Evolutionary conservation across 495 filamentous ascomycete species (phyloP).

Genomic region (Physcia stellaris): DNA sequence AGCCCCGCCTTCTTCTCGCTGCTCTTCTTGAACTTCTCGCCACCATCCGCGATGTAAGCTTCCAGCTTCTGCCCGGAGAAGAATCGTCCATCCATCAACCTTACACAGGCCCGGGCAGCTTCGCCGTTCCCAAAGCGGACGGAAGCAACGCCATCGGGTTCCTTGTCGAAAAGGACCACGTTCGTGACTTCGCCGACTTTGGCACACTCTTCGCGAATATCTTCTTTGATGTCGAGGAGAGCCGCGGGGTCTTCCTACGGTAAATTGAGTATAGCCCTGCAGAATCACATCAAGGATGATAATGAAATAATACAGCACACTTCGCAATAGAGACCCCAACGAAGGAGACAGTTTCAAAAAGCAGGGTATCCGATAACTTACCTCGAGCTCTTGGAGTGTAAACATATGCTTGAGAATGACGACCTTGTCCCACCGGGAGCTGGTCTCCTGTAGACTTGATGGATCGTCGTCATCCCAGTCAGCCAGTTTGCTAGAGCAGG

Average conservation of each 20-base stretch:
- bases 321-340: background rate
- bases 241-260: slow-evolving; percentile 62
- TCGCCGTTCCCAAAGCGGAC: slow-evolving; percentile 60
- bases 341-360: no score
- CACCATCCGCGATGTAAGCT: slow-evolving; percentile 63
- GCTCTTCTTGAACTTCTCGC: slow-evolving; percentile 64
- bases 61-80: slow-evolving; percentile 63
- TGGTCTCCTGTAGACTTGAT: slow-evolving; percentile 37
- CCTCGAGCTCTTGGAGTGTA: slow-evolving; percentile 66
- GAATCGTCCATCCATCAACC: slow-evolving; percentile 66
- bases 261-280: background rate
- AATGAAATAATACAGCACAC: no score
- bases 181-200: slow-evolving; percentile 85
- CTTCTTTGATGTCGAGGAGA: slow-evolving; percentile 82
- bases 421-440: slow-evolving; percentile 55
- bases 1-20: slow-evolving; percentile 33
- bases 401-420: slow-evolving; percentile 95
- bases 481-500: slow-evolving; percentile 53
- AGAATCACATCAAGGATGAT: background rate
- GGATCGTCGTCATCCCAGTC: slow-evolving; percentile 91
- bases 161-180: slow-evolving; percentile 77
- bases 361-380: slow-evolving; percentile 14
- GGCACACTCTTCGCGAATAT: slow-evolving; percentile 78
- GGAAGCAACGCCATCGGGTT: slow-evolving; percentile 78
- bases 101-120: slow-evolving; percentile 59